Conservation (phyloP, 352 stramenopile species). For the Phytophthora pluvialis region DNA sequence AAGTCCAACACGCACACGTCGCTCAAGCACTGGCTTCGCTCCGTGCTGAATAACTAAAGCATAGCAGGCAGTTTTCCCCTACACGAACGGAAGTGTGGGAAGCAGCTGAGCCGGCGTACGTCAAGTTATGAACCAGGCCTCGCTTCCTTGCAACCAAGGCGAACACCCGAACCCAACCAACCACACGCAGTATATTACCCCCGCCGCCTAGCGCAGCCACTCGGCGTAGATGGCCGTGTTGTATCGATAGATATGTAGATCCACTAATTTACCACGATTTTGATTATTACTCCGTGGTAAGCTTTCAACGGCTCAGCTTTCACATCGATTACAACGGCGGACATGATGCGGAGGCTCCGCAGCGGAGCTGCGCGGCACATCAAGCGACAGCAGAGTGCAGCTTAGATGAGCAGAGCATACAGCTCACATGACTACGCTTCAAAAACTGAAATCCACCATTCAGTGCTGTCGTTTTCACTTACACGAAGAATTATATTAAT, state of each 20-base stretch:
- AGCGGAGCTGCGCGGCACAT: too few relatives aligned
- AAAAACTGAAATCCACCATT: too few relatives aligned
- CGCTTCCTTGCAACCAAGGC: constrained; percentile 10
- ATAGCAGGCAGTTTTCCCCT: background rate
- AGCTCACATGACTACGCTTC: constrained; percentile 24
- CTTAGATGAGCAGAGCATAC: constrained; percentile 30
- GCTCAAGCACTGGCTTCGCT: constrained; percentile 73
- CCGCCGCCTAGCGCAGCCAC: constrained; percentile 3
- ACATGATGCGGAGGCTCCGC: too few relatives aligned
- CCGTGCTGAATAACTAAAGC: constrained; percentile 62
- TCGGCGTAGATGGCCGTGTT: constrained; percentile 17
- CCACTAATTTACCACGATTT: constrained; percentile 47
- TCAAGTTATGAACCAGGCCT: constrained; percentile 30
- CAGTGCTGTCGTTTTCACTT: too few relatives aligned
- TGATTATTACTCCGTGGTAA: constrained; percentile 30
- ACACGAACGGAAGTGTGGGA: constrained; percentile 25
- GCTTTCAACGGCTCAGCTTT: background rate
- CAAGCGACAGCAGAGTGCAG: constrained; percentile 7
- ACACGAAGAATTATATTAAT: too few relatives aligned
- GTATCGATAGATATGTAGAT: constrained; percentile 44
- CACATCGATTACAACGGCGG: constrained; percentile 11
- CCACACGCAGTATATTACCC: constrained; percentile 38
- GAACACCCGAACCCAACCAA: constrained; percentile 1
- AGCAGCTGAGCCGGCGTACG: constrained; percentile 7
- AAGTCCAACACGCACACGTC: constrained; percentile 79